A percentile compares a stretch with the other conserved stretches of the same genome.
Conservation (phyloP, 2,329 filamentous ascomycete genomes). For the Annulohypoxylon truncatum region DNA sequence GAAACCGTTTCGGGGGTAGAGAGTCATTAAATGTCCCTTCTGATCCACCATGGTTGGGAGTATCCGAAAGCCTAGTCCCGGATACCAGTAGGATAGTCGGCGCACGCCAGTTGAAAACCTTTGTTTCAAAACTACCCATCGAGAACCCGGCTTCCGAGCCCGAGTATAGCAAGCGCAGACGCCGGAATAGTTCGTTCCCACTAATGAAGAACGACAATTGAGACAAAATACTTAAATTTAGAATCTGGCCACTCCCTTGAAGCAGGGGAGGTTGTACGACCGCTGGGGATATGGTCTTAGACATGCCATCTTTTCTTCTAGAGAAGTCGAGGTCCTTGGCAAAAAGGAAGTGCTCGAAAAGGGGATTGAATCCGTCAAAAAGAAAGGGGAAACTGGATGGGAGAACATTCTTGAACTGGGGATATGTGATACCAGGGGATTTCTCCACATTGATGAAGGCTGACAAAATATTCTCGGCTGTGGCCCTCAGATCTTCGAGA, state of each 20-base stretch:
- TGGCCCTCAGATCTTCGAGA: conserved; percentile 67
- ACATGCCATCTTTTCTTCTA: conserved; percentile 57
- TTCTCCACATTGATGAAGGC: conserved; percentile 74
- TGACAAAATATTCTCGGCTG: conserved; percentile 73
- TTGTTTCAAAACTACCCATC: conserved; percentile 80
- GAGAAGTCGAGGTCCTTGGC: conserved; percentile 76
- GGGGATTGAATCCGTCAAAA: conserved; percentile 73
- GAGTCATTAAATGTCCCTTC: conserved; percentile 69
- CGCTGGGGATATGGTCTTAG: conserved; percentile 25
- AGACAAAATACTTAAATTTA: conserved; percentile 72
- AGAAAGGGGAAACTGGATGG: conserved; percentile 72
- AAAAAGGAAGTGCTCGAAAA: conserved; percentile 82
- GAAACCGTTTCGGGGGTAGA: conserved; percentile 71
- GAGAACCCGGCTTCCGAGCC: conserved; percentile 79
- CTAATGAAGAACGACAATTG: conserved; percentile 81
- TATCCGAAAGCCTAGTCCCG: conserved; percentile 68
- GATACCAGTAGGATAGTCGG: conserved; percentile 78
- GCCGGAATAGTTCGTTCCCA: conserved; percentile 71
- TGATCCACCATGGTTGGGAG: conserved; percentile 59
- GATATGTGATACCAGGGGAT: conserved; percentile 70
- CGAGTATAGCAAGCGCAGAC: conserved; percentile 75
- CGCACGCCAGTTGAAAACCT: conserved; percentile 81
- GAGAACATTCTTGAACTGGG: conserved; percentile 70
- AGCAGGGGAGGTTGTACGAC: conserved; percentile 57
- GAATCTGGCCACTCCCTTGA: conserved; percentile 67